Percentiles rank a stretch among this genome's conserved stretches.
Evolutionary conservation across 352 stramenopile genomes (phyloP).

Genomic region (Phytophthora chlamydospora): DNA sequence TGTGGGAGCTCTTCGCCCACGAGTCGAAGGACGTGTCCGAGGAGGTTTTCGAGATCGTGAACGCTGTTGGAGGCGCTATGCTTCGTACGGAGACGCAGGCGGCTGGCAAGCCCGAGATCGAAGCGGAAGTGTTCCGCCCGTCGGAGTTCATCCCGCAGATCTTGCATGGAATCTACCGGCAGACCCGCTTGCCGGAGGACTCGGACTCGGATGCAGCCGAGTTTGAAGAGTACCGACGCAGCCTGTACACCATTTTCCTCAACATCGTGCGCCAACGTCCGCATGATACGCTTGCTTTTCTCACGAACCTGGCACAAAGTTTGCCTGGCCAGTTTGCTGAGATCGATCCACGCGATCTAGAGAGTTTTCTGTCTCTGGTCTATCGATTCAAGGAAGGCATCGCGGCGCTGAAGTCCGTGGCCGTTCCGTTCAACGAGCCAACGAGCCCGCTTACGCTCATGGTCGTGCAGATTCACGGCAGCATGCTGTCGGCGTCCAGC

Average conservation of each 20-base stretch:
- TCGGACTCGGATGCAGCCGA: constrained; percentile 78
- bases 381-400: constrained; percentile 88
- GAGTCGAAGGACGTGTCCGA: constrained; percentile 86
- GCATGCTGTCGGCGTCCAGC: constrained; percentile 51
- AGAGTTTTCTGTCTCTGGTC: constrained; percentile 84
- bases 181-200: constrained; percentile 82
- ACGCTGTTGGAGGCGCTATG: constrained; percentile 68
- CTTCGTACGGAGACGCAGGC: constrained; percentile 60
- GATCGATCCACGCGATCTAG: constrained; percentile 64
- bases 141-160: constrained; percentile 81
- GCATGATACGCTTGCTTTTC: constrained; percentile 70
- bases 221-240: constrained; percentile 86
- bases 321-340: constrained; percentile 57
- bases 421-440: constrained; percentile 61
- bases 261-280: constrained; percentile 82
- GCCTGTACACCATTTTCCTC: constrained; percentile 88
- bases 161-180: constrained; percentile 81
- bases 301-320: constrained; percentile 66
- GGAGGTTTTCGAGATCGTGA: constrained; percentile 89
- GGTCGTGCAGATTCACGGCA: constrained; percentile 71
- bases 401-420: constrained; percentile 60
- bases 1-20: constrained; percentile 83
- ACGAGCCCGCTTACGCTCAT: constrained; percentile 72
- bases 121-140: constrained; percentile 69
- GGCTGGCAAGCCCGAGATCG: constrained; percentile 26